These are phyloP conservation scores for Ophidiomyces ophidiicola DNA, from an alignment of 2,329 filamentous ascomycete genomes.

Conservation along the genomic window DNA sequence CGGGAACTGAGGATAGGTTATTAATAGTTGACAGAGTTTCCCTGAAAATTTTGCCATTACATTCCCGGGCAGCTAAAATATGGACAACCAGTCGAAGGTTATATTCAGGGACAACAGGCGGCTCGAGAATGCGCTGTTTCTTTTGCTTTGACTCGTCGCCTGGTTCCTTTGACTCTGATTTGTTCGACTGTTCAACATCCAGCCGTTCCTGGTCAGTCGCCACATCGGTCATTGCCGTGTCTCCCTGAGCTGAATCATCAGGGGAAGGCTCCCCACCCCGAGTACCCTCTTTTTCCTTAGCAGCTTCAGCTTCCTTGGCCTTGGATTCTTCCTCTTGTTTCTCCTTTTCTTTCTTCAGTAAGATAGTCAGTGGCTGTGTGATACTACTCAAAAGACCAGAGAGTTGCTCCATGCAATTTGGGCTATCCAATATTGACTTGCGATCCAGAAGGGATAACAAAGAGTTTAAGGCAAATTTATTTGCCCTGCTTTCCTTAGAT, in stretches of 20 bases:
- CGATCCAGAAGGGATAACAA: slow-evolving; percentile 78
- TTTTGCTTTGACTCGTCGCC: slow-evolving; percentile 42
- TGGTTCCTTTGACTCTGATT: slow-evolving; percentile 22
- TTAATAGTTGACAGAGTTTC: slow-evolving; percentile 98
- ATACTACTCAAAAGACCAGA: slow-evolving; percentile 78
- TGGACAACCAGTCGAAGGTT: slow-evolving; percentile 92
- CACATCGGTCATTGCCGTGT: slow-evolving; percentile 32
- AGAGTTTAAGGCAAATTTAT: slow-evolving; percentile 85
- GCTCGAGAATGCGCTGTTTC: slow-evolving; percentile 55
- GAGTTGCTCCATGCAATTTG: slow-evolving; percentile 88
- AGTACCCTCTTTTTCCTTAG: slow-evolving; percentile 23
- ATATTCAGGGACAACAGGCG: slow-evolving; percentile 73
- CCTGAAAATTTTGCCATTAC: slow-evolving; percentile 93
- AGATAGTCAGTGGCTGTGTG: slow-evolving; percentile 68
- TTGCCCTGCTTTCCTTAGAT: slow-evolving; percentile 67
- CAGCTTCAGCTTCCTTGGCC: slow-evolving; percentile 20
- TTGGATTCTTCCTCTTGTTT: slow-evolving; percentile 39
- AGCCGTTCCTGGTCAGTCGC: slow-evolving; percentile 26
- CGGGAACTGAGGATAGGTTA: slow-evolving; percentile 85
- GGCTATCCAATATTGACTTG: slow-evolving; percentile 92
- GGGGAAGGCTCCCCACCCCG: slow-evolving; percentile 13
- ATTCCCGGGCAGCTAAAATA: slow-evolving; percentile 90
- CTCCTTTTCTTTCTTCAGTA: slow-evolving; percentile 77
- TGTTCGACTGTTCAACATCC: slow-evolving; percentile 29
- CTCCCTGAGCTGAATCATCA: slow-evolving; percentile 22